Base-by-base conservation (phyloP, 257 asterid genomes). In the Paraleonurus japonicus region DNA sequence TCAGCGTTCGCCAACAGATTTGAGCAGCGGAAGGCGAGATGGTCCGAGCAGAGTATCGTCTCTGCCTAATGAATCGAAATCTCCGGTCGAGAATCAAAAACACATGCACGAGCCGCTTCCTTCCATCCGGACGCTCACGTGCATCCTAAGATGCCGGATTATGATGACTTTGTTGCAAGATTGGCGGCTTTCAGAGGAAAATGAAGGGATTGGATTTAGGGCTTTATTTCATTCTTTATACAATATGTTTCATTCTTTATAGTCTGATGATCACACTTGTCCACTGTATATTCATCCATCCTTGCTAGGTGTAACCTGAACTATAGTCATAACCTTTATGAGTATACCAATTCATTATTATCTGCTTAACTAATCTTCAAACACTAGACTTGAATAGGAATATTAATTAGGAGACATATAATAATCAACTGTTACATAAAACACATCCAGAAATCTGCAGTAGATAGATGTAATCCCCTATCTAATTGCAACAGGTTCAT, bases 141-240 rank as follows among this genome's bases (percentile, higher is more conserved):
- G 81, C 98, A 92, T 73, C 94, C 96, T 5, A 90, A 84, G 79
- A 58, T 88, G 69, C 96, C 92, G 2, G 95, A 92, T 9, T 92
- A 88, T 7, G 96, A 90, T 39, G 96, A 92, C 70, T 85, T 92
- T 61, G 82, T 86, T 24, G 96, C 98, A n/a, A 74, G 89, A 37
- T 76, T 92, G 13, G 91, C 90, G 1, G 83, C 85, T 27, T 70
- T 75, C 22, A 83, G 85, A 48, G 79, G 77, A 20, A 80, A 80
- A 1, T 54, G 58, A 71, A 41, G 50, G 5, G n/a, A 15, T 24
- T 7, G 65, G n/a, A n/a, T n/a, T n/a, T n/a, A n/a, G 32, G 61
- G 32, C 35, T 71, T 26, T 27, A 30, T 37, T 70, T 67, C 75
- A 68, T 75, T 78, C 81, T 68, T 75, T 63, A 58, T 72, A 22